Conservation (phyloP, 192 early-diverging fungal species). For the Blastocladiella britannica region DNA sequence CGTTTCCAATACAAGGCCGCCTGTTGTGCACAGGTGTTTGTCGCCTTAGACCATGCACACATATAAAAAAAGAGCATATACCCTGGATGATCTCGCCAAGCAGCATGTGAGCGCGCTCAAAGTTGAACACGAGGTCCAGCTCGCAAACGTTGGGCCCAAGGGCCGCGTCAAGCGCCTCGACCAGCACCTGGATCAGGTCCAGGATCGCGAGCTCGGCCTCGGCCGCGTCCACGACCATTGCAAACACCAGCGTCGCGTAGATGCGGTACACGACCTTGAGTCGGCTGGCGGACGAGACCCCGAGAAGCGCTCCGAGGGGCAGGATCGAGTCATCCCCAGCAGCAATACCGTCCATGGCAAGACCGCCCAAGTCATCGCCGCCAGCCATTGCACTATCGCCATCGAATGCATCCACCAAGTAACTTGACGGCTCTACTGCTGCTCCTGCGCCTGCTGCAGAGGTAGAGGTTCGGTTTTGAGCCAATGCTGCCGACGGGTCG, state of each 20-base stretch:
- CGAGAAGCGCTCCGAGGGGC: no score
- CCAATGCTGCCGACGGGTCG: background rate
- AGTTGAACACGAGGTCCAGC: conserved; percentile 50
- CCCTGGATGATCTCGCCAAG: no score
- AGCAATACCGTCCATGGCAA: background rate
- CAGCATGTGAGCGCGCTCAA: background rate
- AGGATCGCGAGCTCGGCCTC: conserved; percentile 92
- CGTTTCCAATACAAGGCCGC: no score
- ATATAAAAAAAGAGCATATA: no score
- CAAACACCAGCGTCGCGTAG: conserved; percentile 95
- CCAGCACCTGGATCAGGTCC: conserved; percentile 92
- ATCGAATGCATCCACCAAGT: background rate
- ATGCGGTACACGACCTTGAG: conserved; percentile 70
- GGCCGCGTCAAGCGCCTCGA: conserved; percentile 74
- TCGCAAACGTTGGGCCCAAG: conserved; percentile 92
- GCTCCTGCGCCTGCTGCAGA: no score
- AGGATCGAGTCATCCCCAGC: no score
- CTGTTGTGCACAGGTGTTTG: no score
- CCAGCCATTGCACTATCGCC: background rate
- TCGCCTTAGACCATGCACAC: no score
- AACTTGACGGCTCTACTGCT: background rate
- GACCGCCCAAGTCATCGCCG: background rate
- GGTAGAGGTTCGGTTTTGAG: background rate
- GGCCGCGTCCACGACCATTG: conserved; percentile 86
- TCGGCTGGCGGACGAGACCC: no score